Percentiles rank a stretch among this genome's conserved stretches.
These are phyloP conservation scores for Yamadazyma blattariae DNA, from an alignment of 1,139 yeast genomes.

Conservation along the genomic window DNA sequence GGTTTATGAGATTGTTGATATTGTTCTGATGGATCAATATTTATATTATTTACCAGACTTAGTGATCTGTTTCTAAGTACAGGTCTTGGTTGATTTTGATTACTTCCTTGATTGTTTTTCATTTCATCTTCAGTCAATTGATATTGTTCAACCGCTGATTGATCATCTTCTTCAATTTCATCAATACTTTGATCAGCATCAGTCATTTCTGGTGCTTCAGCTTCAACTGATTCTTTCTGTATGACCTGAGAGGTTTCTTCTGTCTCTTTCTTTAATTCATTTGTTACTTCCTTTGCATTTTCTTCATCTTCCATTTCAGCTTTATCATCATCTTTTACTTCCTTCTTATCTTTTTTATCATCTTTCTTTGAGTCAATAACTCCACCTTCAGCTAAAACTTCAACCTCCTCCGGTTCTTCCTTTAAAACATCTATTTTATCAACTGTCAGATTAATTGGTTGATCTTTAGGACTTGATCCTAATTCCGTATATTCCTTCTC, in stretches of 20 bases:
- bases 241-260: background rate
- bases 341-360: background rate
- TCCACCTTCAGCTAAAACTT: background rate
- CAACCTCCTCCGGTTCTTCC: background rate
- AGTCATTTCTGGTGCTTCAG: background rate
- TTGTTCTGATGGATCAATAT: conserved; percentile 15
- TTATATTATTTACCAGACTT: conserved; percentile 11
- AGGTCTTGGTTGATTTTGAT: conserved; percentile 1
- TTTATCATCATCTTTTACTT: background rate
- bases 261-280: background rate
- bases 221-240: background rate
- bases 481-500: conserved; percentile 3
- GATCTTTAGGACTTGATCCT: background rate
- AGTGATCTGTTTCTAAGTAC: conserved; percentile 7
- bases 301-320: background rate
- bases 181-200: conserved; percentile 4
- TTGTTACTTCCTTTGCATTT: background rate
- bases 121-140: conserved; percentile 14
- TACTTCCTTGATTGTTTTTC: conserved; percentile 3
- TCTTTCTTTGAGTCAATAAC: background rate
- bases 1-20: conserved; percentile 45
- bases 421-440: background rate
- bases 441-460: background rate
- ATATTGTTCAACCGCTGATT: conserved; percentile 11
- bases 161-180: conserved; percentile 10